These are phyloP conservation scores for Stephanodiscus triporus DNA, from an alignment of 108 stramenopile species.

Conservation along the genomic window DNA sequence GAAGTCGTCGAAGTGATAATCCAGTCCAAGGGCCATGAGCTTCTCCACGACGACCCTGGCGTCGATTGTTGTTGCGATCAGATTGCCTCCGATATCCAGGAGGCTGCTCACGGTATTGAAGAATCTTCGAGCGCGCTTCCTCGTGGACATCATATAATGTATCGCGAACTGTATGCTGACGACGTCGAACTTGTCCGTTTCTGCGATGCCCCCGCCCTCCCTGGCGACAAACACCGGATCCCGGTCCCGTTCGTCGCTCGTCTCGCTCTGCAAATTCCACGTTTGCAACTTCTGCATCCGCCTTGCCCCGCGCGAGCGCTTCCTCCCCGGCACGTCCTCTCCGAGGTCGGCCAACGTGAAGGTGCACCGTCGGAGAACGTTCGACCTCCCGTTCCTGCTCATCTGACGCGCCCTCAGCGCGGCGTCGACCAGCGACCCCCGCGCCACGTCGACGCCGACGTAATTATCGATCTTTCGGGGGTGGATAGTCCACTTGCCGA, in stretches of 20 bases:
- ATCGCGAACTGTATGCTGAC: constrained; percentile 98
- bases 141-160: constrained; percentile 97
- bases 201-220: constrained; percentile 73
- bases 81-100: constrained; percentile 87
- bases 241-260: constrained; percentile 45
- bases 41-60: constrained; percentile 78
- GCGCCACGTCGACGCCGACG: constrained; percentile 97
- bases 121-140: constrained; percentile 83
- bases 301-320: constrained; percentile 43
- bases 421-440: constrained; percentile 92
- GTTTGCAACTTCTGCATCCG: constrained; percentile 76
- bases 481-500: constrained; percentile 90
- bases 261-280: constrained; percentile 75
- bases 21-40: constrained; percentile 76
- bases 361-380: constrained; percentile 53
- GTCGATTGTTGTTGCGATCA: constrained; percentile 97
- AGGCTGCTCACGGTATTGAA: constrained; percentile 89
- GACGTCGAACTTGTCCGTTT: constrained; percentile 85
- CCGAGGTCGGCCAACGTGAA: constrained; percentile 88
- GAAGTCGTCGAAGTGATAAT: constrained; percentile 66
- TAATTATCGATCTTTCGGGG: constrained; percentile 78
- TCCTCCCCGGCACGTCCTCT: constrained; percentile 86
- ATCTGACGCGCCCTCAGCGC: constrained; percentile 82
- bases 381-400: constrained; percentile 45
- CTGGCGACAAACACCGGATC: constrained; percentile 65